A percentile compares a stretch with the other conserved stretches of the same genome.
Evolutionary conservation across 78 protist genomes (phyloP).

Genomic region (Bigelowiella natans): DNA sequence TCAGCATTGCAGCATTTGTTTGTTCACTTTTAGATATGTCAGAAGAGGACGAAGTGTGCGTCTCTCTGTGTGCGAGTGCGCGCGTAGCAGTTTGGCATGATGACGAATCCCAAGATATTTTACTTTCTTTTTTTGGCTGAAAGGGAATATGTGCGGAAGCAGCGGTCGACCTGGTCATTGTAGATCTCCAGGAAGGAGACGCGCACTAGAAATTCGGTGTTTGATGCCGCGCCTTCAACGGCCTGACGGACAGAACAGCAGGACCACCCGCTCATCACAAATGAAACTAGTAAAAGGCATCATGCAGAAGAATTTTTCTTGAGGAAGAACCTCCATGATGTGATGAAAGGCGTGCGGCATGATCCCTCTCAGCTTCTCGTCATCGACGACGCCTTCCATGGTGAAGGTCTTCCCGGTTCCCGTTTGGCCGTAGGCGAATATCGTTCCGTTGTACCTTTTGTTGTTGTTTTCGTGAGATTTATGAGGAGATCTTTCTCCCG

Average conservation of each 20-base stretch:
- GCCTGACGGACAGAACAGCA: background rate
- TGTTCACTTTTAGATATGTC: background rate
- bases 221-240: background rate
- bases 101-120: too few relatives aligned
- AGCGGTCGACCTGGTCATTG: conserved; percentile 31
- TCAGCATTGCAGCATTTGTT: background rate
- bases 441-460: background rate
- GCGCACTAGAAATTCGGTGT: conserved; percentile 30
- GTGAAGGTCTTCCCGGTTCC: background rate
- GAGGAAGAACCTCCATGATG: background rate
- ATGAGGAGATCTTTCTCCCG: too few relatives aligned
- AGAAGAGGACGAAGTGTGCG: too few relatives aligned
- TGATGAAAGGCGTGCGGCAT: background rate
- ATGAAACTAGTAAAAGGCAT: too few relatives aligned
- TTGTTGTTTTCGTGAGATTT: too few relatives aligned
- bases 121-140: too few relatives aligned
- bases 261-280: too few relatives aligned
- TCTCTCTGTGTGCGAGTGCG: too few relatives aligned
- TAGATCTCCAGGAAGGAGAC: conserved; percentile 62
- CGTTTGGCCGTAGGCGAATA: background rate
- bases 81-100: too few relatives aligned
- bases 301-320: too few relatives aligned
- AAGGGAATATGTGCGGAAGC: background rate
- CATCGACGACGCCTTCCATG: background rate
- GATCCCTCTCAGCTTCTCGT: background rate